Base-by-base conservation (phyloP, 768 basidiomycete species). In the Rhodotorula kratochvilovae region DNA sequence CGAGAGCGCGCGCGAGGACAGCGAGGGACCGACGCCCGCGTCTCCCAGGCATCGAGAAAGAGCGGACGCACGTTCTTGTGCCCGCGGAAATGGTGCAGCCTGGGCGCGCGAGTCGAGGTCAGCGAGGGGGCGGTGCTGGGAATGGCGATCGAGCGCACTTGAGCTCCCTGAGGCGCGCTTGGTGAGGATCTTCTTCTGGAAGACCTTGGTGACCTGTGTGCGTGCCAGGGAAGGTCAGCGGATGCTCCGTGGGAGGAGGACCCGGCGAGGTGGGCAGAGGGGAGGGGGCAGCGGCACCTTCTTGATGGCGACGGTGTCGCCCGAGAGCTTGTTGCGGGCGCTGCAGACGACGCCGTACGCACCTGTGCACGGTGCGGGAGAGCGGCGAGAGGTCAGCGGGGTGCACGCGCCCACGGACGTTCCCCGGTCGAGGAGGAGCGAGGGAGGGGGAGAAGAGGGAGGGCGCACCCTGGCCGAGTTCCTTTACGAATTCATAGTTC, bases 11-110 rank as follows among this genome's bases (percentile, higher is more conserved):
- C n/a, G n/a, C n/a, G n/a, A n/a, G n/a, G n/a, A n/a, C n/a, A n/a
- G n/a, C n/a, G n/a, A n/a, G n/a, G n/a, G n/a, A n/a, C n/a, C n/a
- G n/a, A n/a, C n/a, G n/a, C n/a, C n/a, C 13, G 39, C 39, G 39
- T 39, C 39, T 6, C 39, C 11, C 15, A 16, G 10, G n/a, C 15
- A 42, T 11, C 23, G 3, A n/a, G 19, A 31, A 31, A 4, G 8
- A 23, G 17, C 45, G 33, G 39, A 81, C 86, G 66, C 57, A 97
- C 94, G 79, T 99, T 99, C 84, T 99, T 99, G 84, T 99, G 96
- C 10, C 95, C 93, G 76, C 96, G 87, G 83, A 99, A 99, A 81
- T 99, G 96, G 81, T 95, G 93, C 53, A 99, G 84, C 79, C 92
- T 94, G 64, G 23, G 42, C 1, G 62, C 15, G 17, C 12, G 42